A percentile compares a stretch with the other conserved stretches of the same genome.
These are phyloP conservation scores for Penicillium sp. DNA, from an alignment of 2,329 filamentous ascomycete genomes.

Conservation along the genomic window DNA sequence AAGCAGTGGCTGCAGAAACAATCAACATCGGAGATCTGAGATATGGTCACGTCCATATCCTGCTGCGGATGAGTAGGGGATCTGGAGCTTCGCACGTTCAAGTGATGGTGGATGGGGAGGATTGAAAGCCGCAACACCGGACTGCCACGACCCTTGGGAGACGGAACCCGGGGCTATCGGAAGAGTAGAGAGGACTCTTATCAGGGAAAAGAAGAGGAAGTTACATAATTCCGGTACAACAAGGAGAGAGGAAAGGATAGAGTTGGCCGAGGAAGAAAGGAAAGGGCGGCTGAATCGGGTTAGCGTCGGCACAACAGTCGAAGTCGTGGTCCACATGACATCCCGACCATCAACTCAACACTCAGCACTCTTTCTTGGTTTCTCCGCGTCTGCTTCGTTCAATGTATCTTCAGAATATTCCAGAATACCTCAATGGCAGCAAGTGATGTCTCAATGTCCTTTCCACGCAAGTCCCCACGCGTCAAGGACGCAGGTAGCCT, in stretches of 20 bases:
- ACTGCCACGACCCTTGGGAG: too few relatives aligned
- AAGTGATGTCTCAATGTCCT: constrained; percentile 1
- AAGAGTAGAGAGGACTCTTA: too few relatives aligned
- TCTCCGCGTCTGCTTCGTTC: not conserved
- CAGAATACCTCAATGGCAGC: not conserved
- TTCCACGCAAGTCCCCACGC: constrained; percentile 9
- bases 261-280: not conserved
- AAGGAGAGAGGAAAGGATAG: too few relatives aligned
- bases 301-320: constrained; percentile 9
- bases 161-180: too few relatives aligned
- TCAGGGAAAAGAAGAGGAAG: too few relatives aligned
- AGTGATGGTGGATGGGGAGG: too few relatives aligned
- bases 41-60: too few relatives aligned
- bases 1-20: constrained; percentile 4
- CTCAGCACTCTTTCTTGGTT: not conserved
- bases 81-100: too few relatives aligned
- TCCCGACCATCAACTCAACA: not conserved
- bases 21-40: not conserved
- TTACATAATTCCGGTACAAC: too few relatives aligned
- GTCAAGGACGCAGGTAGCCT: constrained; percentile 3
- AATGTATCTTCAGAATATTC: not conserved
- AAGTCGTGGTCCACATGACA: not conserved
- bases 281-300: not conserved
- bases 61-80: too few relatives aligned
- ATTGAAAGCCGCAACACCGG: too few relatives aligned